phyloP scores from a whole-genome alignment of 2,329 filamentous ascomycete genomes.

The Cytospora leucostoma region DNA sequence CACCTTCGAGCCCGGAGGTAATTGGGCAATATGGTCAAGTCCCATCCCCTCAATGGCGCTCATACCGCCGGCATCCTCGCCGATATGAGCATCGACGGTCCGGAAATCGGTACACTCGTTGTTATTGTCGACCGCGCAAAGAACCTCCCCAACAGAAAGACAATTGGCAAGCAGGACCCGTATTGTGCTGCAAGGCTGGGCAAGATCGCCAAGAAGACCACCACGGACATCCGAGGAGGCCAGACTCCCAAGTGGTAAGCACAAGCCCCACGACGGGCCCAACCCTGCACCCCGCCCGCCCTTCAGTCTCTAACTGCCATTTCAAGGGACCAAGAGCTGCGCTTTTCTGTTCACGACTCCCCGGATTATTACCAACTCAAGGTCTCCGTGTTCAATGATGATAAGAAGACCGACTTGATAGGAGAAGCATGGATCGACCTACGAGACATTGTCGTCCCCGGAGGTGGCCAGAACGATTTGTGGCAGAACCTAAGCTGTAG shows the following conservation, averaged over 20 bases:
- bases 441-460: slow-evolving; percentile 74
- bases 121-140: slow-evolving; percentile 92
- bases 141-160: slow-evolving; percentile 94
- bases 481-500: slow-evolving; percentile 89
- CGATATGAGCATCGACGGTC: slow-evolving; percentile 90
- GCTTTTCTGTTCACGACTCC: slow-evolving; percentile 94
- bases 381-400: slow-evolving; percentile 94
- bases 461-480: slow-evolving; percentile 89
- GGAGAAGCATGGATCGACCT: slow-evolving; percentile 91
- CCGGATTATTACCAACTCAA: slow-evolving; percentile 96
- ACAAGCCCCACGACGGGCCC: background rate
- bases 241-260: slow-evolving; percentile 93
- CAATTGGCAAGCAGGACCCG: slow-evolving; percentile 97
- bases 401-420: slow-evolving; percentile 96
- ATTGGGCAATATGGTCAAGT: slow-evolving; percentile 50
- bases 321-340: slow-evolving; percentile 90
- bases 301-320: slow-evolving; percentile 2
- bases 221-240: slow-evolving; percentile 88
- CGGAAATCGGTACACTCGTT: slow-evolving; percentile 89
- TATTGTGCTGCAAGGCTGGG: slow-evolving; percentile 93
- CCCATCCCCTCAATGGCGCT: slow-evolving; percentile 59
- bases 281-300: background rate
- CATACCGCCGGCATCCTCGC: slow-evolving; percentile 94
- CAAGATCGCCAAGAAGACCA: slow-evolving; percentile 97
- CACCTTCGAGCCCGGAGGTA: slow-evolving; percentile 6